Evolutionary conservation across 2,329 filamentous ascomycete genomes (phyloP).

Genomic region (Magnaporthales sp.): DNA sequence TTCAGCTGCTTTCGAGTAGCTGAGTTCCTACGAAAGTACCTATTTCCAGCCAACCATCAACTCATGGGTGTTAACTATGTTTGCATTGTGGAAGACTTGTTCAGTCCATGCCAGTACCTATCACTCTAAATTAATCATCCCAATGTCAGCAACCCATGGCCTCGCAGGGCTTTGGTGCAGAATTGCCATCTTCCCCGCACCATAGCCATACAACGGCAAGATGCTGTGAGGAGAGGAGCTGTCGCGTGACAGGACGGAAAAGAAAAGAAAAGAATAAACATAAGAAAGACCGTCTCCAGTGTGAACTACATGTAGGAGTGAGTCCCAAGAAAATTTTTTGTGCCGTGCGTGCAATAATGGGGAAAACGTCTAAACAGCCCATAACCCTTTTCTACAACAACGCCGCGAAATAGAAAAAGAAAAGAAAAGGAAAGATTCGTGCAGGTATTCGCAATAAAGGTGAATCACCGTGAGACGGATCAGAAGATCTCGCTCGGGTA

Average conservation of each 20-base stretch:
- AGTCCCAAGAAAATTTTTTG: background rate
- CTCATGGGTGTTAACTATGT: no score
- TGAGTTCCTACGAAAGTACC: background rate
- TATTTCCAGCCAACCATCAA: background rate
- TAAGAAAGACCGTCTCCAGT: background rate
- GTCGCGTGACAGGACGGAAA: background rate
- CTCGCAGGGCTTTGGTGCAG: background rate
- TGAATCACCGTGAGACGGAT: background rate
- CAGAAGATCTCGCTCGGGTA: background rate
- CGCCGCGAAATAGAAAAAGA: background rate
- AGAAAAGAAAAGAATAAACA: slow-evolving; percentile 1
- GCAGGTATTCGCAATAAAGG: background rate
- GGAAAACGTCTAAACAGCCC: slow-evolving; percentile 7
- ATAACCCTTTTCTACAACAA: slow-evolving; percentile 8
- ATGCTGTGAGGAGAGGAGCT: background rate
- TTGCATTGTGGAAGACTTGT: background rate
- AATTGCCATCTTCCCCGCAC: background rate
- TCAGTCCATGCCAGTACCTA: background rate
- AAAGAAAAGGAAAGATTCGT: background rate
- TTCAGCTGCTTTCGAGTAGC: background rate
- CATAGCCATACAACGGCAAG: background rate
- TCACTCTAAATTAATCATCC: slow-evolving; percentile 1
- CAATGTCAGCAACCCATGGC: background rate
- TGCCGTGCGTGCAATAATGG: slow-evolving; percentile 4
- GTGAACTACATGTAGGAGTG: background rate